A percentile compares a stretch with the other conserved stretches of the same genome.
Evolutionary conservation across 2,329 filamentous ascomycete genomes (phyloP).

Genomic region (Aspergillus glaucus): DNA sequence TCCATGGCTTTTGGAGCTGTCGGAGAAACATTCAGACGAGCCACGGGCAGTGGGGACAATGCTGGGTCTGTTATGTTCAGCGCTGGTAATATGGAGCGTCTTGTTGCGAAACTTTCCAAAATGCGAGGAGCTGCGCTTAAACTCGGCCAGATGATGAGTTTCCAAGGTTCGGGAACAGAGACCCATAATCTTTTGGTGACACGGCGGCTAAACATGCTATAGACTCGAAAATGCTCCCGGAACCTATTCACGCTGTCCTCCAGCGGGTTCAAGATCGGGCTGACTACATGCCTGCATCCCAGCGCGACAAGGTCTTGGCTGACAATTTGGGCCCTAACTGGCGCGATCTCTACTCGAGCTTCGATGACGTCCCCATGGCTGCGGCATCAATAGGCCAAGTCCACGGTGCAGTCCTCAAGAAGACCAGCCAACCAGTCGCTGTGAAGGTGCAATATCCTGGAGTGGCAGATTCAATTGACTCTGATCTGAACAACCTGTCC

Average conservation of each 20-base stretch:
- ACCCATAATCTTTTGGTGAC: not conserved
- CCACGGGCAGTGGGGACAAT: slow-evolving; percentile 58
- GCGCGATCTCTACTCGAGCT: slow-evolving; percentile 74
- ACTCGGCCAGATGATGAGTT: slow-evolving; percentile 95
- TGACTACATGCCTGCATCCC: slow-evolving; percentile 95
- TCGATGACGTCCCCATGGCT: slow-evolving; percentile 87
- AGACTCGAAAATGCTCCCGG: slow-evolving; percentile 90
- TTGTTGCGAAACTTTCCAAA: slow-evolving; percentile 85
- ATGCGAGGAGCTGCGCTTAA: slow-evolving; percentile 98
- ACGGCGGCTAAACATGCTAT: slow-evolving; percentile 3
- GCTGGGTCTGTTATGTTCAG: slow-evolving; percentile 79
- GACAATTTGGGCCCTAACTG: slow-evolving; percentile 76
- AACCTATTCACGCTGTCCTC: slow-evolving; percentile 78
- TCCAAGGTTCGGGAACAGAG: slow-evolving; percentile 55
- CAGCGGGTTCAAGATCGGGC: slow-evolving; percentile 93
- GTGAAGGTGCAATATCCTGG: slow-evolving; percentile 98
- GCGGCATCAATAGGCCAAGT: slow-evolving; percentile 97
- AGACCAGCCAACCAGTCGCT: slow-evolving; percentile 69
- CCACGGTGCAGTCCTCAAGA: slow-evolving; percentile 73
- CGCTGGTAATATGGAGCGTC: slow-evolving; percentile 81
- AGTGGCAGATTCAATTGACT: slow-evolving; percentile 91
- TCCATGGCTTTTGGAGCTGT: slow-evolving; percentile 94
- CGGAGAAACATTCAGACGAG: slow-evolving; percentile 74
- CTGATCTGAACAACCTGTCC: slow-evolving; percentile 87
- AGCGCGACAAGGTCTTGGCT: slow-evolving; percentile 76